Percentiles rank a stretch among this genome's conserved stretches.
Conservation (phyloP, 371 early-diverging fungal genomes). For the Circinella minor region DNA sequence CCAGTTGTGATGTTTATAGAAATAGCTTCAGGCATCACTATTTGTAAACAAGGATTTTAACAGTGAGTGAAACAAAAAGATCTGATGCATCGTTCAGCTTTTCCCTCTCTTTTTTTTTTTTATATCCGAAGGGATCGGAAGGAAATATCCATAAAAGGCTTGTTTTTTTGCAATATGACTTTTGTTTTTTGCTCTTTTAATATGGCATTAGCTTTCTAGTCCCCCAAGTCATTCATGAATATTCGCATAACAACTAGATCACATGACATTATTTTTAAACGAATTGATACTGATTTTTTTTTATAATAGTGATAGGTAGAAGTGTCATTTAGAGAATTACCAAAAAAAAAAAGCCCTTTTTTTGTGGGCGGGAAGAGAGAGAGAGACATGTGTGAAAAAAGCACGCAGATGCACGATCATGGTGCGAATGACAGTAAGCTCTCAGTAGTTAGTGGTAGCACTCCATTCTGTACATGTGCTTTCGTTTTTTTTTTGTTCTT, state of each 20-base stretch:
- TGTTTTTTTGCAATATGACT: too few species aligned
- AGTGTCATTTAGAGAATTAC: too few species aligned
- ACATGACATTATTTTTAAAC: not conserved
- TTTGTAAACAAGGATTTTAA: too few species aligned
- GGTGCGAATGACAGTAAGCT: not conserved
- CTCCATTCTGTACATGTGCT: constrained; percentile 1
- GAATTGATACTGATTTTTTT: not conserved
- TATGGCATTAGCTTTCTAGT: too few species aligned
- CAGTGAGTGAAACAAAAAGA: too few species aligned
- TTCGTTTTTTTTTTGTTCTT: not conserved
- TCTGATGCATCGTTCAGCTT: too few species aligned
- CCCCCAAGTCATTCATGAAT: not conserved
- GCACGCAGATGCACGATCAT: not conserved
- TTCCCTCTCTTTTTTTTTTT: too few species aligned
- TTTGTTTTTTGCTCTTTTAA: too few species aligned
- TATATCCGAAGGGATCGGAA: too few species aligned
- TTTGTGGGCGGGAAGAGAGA: not conserved
- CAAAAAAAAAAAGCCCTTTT: not conserved
- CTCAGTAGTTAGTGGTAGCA: not conserved
- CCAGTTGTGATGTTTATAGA: too few species aligned
- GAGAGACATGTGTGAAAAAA: not conserved
- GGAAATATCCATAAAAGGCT: too few species aligned
- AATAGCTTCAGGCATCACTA: too few species aligned
- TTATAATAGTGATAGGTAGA: not conserved
- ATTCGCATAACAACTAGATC: constrained; percentile 5